These are phyloP conservation scores for Metschnikowia baotianmanensis DNA, from an alignment of 805 yeast genomes.

Conservation along the genomic window DNA sequence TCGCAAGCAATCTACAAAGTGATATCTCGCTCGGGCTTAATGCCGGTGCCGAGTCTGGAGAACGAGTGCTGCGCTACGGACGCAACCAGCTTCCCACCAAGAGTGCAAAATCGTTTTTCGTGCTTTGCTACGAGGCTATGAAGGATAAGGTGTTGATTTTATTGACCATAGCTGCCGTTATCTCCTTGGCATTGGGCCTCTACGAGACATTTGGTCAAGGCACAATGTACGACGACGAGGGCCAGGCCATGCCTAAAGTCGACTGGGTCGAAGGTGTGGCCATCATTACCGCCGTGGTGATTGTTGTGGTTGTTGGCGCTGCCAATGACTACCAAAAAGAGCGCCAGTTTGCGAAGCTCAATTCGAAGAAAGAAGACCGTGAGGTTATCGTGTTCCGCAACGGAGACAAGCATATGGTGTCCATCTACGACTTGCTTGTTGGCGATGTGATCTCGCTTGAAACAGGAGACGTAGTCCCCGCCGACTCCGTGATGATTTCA, in stretches of 20 bases:
- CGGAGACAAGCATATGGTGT: slow-evolving; percentile 63
- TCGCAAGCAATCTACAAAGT: slow-evolving; percentile 33
- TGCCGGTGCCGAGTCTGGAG: slow-evolving; percentile 28
- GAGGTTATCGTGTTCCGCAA: slow-evolving; percentile 72
- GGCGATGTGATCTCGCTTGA: slow-evolving; percentile 83
- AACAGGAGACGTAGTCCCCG: slow-evolving; percentile 94
- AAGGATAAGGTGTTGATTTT: slow-evolving; percentile 88
- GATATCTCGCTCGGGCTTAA: slow-evolving; percentile 41
- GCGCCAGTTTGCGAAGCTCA: slow-evolving; percentile 82
- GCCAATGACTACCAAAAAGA: slow-evolving; percentile 97
- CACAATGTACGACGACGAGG: slow-evolving; percentile 72
- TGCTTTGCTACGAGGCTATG: slow-evolving; percentile 76
- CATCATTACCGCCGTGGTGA: slow-evolving; percentile 83
- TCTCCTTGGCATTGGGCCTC: slow-evolving; percentile 85
- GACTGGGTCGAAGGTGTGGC: slow-evolving; percentile 99
- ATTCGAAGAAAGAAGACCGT: slow-evolving; percentile 84
- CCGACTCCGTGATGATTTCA: slow-evolving; percentile 71
- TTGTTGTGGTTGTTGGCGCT: slow-evolving; percentile 92
- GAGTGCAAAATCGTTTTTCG: slow-evolving; percentile 63
- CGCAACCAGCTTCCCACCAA: slow-evolving; percentile 69
- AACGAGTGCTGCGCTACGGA: slow-evolving; percentile 58
- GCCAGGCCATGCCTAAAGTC: slow-evolving; percentile 73
- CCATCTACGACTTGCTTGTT: slow-evolving; percentile 73
- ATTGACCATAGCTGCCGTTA: slow-evolving; percentile 79
- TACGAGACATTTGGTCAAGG: slow-evolving; percentile 91